phyloP scores from a whole-genome alignment of 139 green algal species.

The Medakamo hakoo region DNA sequence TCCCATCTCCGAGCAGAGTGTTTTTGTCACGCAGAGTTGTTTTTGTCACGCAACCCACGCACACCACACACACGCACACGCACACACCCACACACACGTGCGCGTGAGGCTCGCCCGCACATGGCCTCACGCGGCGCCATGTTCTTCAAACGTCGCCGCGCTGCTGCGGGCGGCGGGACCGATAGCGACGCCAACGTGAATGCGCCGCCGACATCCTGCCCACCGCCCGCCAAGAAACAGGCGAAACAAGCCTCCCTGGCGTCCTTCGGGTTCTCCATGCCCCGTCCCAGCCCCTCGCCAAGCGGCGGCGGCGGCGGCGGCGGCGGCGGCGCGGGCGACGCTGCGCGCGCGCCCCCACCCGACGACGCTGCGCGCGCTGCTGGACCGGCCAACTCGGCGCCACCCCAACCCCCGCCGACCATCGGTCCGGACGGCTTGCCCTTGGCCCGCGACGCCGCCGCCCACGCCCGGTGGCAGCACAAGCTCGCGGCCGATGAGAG shows the following conservation, averaged over 20 bases:
- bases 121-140: too few relatives aligned
- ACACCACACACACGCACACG: too few relatives aligned
- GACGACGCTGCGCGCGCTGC: not conserved
- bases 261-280: not conserved
- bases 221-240: not conserved
- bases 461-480: slow-evolving; percentile 14
- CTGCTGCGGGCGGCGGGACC: too few relatives aligned
- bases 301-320: not conserved
- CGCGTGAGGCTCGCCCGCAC: too few relatives aligned
- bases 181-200: not conserved
- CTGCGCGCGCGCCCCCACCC: too few relatives aligned
- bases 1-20: too few relatives aligned
- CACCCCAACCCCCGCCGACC: not conserved
- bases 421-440: not conserved
- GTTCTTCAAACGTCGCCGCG: too few relatives aligned
- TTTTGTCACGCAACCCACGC: too few relatives aligned
- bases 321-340: not conserved
- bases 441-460: not conserved
- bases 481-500: slow-evolving; percentile 19
- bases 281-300: not conserved
- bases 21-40: too few relatives aligned
- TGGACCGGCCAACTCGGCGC: too few relatives aligned
- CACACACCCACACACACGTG: too few relatives aligned
- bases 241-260: not conserved
- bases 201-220: too few relatives aligned